Evolutionary conservation across 306 rosid species (phyloP).

Genomic region (Styphnolobium japonicum): DNA sequence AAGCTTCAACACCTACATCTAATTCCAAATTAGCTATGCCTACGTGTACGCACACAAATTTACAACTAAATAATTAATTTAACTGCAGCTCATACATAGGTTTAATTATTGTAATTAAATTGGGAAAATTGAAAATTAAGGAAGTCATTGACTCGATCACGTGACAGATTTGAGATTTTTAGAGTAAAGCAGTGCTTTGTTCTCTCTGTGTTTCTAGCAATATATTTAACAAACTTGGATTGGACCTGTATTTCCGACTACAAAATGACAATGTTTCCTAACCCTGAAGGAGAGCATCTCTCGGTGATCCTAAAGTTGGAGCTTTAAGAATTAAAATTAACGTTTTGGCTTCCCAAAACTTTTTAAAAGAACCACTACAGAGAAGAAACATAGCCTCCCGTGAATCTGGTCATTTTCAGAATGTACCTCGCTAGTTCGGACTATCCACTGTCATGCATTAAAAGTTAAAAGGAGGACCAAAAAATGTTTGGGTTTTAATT

Average conservation of each 20-base stretch:
- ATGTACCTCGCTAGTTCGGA: neutral
- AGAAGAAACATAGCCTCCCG: neutral
- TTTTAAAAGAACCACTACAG: neutral
- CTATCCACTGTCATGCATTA: neutral
- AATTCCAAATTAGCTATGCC: neutral
- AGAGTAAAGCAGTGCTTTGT: constrained; percentile 1
- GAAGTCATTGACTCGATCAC: neutral
- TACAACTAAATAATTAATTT: neutral
- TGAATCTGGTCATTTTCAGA: neutral
- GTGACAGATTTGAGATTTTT: neutral
- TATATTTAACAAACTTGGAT: neutral
- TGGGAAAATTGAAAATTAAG: neutral
- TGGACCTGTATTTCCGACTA: constrained; percentile 11
- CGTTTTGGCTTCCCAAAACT: neutral
- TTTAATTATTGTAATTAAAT: neutral
- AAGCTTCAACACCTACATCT: neutral
- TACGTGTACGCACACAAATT: neutral
- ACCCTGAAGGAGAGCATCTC: constrained; percentile 13
- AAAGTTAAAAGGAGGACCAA: neutral
- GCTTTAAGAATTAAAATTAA: neutral
- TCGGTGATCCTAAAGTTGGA: neutral
- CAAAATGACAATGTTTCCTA: neutral
- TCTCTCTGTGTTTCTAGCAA: neutral
- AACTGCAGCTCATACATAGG: neutral
- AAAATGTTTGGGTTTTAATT: neutral